These are phyloP conservation scores for Areca catechu DNA, from an alignment of 176 grass and related monocot species.

Conservation along the genomic window DNA sequence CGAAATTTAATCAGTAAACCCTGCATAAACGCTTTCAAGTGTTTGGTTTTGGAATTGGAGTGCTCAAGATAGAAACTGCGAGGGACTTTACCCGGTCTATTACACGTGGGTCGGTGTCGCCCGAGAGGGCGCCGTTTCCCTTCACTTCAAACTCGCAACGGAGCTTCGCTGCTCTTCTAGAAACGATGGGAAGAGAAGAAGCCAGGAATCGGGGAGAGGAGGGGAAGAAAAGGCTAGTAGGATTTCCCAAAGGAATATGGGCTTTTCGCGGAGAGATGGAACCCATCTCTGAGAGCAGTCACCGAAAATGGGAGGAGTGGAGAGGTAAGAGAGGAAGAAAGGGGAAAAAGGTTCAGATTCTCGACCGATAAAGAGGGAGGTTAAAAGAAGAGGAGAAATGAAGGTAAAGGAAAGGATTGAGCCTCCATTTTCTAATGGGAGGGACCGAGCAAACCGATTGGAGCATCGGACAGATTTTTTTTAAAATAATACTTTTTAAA, in stretches of 20 bases:
- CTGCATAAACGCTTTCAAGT: too few species aligned
- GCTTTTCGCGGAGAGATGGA: neutral
- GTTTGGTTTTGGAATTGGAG: too few species aligned
- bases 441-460: too few species aligned
- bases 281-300: neutral
- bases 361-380: neutral
- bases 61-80: too few species aligned
- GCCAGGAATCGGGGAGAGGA: neutral
- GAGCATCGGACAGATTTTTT: too few species aligned
- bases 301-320: neutral
- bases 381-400: too few species aligned
- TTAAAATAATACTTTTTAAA: too few species aligned
- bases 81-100: constrained; percentile 46
- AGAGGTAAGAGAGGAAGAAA: neutral
- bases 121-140: constrained; percentile 63
- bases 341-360: neutral
- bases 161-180: constrained; percentile 14
- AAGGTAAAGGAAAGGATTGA: too few species aligned
- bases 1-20: too few species aligned
- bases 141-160: constrained; percentile 67
- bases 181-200: neutral
- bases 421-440: too few species aligned
- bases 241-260: constrained; percentile 3
- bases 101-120: constrained; percentile 51
- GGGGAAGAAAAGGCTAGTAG: neutral